Base-by-base conservation (phyloP, 768 basidiomycete species). In the Royoungia palumana region DNA sequence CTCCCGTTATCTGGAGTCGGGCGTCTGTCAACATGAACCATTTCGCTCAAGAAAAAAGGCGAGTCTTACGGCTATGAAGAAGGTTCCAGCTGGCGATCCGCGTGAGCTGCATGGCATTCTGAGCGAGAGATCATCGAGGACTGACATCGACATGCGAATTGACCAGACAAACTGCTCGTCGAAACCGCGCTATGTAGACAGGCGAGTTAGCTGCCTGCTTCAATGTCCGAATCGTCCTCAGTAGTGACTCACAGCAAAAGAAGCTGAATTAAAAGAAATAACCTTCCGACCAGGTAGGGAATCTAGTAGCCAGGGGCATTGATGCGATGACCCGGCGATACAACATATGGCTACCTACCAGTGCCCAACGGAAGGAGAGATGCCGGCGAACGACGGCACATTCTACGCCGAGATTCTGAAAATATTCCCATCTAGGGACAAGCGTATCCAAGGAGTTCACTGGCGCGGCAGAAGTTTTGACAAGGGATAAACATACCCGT, bases 391-490 rank as follows among this genome's bases (percentile, higher is more conserved):
- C 41, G 19, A 67, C 21, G n/a, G 55, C 52, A 24, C 43, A 58
- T 47, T 65, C 64, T 9, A 65, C 46, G 11, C 32, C 43, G 4
- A 50, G 49, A 1, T 60, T 50, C 8, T 41, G 48, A 4, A 57
- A n/a, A 13, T 62, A 65, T 19, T 62, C 55, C 65, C 64, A 65
- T 6, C 64, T 66, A 30, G 24, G n/a, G n/a, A 44, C 2, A 8
- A 35, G 12, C 19, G 2, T 6, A 32, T 32, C 1, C 14, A 32
- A 32, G 16, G 28, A 32, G 13, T 16, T 32, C 5, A 32, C 14
- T 2, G 16, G 14, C 32, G 16, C 32, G 30, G 30, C 13, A 11
- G 5, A 6, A 14, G 14, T 32, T 32, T 6, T 8, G 1, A 1
- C 13, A 32, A 14, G 14, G 14, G 28, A 22, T 21, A 39, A 34